These are phyloP conservation scores for Linnemannia exigua DNA, from an alignment of 192 early-diverging fungal genomes.

Conservation along the genomic window DNA sequence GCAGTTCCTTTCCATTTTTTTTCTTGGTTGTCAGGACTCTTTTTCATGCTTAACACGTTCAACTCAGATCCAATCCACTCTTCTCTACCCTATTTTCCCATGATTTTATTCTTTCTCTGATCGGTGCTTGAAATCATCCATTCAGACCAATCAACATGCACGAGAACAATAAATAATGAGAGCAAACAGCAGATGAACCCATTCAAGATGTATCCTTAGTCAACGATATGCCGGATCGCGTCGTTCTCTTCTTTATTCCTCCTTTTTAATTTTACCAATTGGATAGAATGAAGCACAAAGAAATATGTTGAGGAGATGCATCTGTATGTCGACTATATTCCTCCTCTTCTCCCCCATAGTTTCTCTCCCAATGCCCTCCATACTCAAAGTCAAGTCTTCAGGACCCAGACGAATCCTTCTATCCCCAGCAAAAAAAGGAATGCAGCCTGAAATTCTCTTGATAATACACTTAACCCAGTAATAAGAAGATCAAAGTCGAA, in stretches of 20 bases:
- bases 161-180: background rate
- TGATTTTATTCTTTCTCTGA: background rate
- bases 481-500: too few species aligned
- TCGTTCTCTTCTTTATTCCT: background rate
- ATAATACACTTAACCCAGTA: too few species aligned
- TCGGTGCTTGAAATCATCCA: background rate
- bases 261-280: too few species aligned
- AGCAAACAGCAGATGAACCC: background rate
- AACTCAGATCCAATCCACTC: background rate
- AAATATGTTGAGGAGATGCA: too few species aligned
- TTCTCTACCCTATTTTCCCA: background rate
- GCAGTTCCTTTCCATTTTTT: background rate
- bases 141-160: background rate
- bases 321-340: too few species aligned
- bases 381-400: too few species aligned
- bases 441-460: too few species aligned
- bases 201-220: background rate
- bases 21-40: background rate
- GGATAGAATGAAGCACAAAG: too few species aligned
- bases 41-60: background rate
- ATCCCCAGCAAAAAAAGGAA: too few species aligned
- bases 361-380: too few species aligned
- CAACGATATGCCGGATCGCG: background rate
- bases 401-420: too few species aligned
- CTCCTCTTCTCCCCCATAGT: too few species aligned